phyloP scores from a whole-genome alignment of 768 basidiomycete genomes.

The Boletus coccyginus region DNA sequence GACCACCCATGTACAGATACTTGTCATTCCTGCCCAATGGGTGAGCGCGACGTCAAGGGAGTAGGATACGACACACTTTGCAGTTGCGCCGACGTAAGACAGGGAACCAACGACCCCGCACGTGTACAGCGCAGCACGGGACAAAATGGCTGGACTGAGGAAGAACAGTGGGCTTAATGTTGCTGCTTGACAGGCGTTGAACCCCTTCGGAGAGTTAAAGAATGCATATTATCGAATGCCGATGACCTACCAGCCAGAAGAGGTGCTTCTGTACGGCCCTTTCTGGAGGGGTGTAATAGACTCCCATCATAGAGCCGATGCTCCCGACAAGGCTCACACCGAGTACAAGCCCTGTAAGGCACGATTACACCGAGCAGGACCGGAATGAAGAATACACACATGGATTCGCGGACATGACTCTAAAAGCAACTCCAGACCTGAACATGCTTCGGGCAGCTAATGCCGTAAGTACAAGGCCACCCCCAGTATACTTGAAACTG shows the following conservation, averaged over 20 bases:
- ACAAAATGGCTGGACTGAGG: slow-evolving; percentile 78
- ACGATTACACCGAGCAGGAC: slow-evolving; percentile 1
- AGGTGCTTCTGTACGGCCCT: slow-evolving; percentile 73
- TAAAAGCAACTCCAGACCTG: slow-evolving; percentile 60
- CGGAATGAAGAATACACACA: slow-evolving; percentile 42
- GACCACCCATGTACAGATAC: slow-evolving; percentile 83
- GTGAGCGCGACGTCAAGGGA: neutral
- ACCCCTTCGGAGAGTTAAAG: slow-evolving; percentile 47
- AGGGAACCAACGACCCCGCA: slow-evolving; percentile 83
- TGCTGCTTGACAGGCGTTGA: slow-evolving; percentile 84
- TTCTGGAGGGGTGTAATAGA: slow-evolving; percentile 75
- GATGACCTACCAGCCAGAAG: slow-evolving; percentile 67
- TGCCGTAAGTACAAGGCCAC: slow-evolving; percentile 74
- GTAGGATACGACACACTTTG: slow-evolving; percentile 45
- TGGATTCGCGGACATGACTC: slow-evolving; percentile 81
- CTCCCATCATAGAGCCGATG: slow-evolving; percentile 85
- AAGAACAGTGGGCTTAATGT: slow-evolving; percentile 89
- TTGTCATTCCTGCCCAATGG: slow-evolving; percentile 57
- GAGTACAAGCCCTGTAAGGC: slow-evolving; percentile 64
- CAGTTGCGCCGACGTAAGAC: slow-evolving; percentile 86
- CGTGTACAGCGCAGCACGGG: slow-evolving; percentile 86
- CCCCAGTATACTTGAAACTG: slow-evolving; percentile 82
- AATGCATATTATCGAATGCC: neutral
- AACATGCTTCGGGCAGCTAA: slow-evolving; percentile 78
- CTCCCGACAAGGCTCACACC: slow-evolving; percentile 76